These are phyloP conservation scores for Fusarium beomiforme DNA, from an alignment of 2,329 filamentous ascomycete genomes.

Conservation along the genomic window DNA sequence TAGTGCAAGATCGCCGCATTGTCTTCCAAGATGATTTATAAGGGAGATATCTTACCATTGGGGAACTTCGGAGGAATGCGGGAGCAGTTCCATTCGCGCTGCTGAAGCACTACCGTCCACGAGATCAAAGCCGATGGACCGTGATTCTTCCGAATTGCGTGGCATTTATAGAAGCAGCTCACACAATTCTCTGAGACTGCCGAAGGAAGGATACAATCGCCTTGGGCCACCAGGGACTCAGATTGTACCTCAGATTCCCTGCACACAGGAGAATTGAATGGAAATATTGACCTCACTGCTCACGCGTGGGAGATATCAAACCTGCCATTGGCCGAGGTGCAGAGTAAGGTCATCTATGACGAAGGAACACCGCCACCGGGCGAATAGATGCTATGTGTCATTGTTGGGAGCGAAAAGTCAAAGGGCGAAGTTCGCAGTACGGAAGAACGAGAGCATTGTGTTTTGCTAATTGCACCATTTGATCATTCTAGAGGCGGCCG, in stretches of 20 bases:
- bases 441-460: neutral
- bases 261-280: conserved; percentile 11
- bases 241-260: neutral
- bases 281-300: conserved; percentile 1
- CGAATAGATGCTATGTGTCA: neutral
- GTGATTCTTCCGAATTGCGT: no score
- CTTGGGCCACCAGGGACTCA: neutral
- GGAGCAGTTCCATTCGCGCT: no score
- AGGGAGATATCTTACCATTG: no score
- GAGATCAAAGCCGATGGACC: no score
- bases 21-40: no score
- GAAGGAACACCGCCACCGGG: neutral
- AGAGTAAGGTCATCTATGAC: conserved; percentile 3
- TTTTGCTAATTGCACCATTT: neutral
- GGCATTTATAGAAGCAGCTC: no score
- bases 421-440: neutral
- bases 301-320: neutral
- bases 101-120: no score
- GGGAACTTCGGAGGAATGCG: no score
- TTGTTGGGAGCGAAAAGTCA: conserved; percentile 13
- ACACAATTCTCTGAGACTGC: neutral
- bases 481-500: rapidly evolving
- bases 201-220: conserved; percentile 1
- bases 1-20: no score
- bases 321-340: neutral